A percentile compares a stretch with the other conserved stretches of the same genome.
Conservation (phyloP, 2,329 filamentous ascomycete genomes). For the Furcasterigmium sp. region DNA sequence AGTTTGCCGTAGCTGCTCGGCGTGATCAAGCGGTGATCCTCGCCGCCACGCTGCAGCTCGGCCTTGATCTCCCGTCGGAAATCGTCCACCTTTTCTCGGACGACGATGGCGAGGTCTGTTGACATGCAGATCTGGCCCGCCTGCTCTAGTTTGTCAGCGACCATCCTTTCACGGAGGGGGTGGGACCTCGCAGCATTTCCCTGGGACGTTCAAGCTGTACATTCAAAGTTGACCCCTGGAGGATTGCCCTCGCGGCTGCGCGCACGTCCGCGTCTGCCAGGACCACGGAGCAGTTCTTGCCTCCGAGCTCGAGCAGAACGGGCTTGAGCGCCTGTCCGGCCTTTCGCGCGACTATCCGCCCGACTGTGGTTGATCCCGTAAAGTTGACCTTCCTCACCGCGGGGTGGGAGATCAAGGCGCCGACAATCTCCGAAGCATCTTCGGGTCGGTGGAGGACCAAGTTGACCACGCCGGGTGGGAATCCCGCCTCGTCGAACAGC, state of each 20-base stretch:
- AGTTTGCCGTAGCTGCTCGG: conserved; percentile 15
- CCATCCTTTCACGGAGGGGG: too few species aligned
- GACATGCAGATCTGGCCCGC: conserved; percentile 56
- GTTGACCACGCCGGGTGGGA: conserved; percentile 69
- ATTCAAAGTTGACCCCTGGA: conserved; percentile 53
- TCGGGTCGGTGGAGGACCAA: conserved; percentile 54
- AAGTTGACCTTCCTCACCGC: conserved; percentile 71
- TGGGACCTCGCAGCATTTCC: too few species aligned
- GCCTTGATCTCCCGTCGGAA: conserved; percentile 44
- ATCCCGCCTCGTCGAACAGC: conserved; percentile 63
- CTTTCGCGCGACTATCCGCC: conserved; percentile 57
- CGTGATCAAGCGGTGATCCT: too few species aligned
- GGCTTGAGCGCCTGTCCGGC: conserved; percentile 62
- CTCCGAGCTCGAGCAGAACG: conserved; percentile 55
- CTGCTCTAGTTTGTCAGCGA: too few species aligned
- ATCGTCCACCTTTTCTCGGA: conserved; percentile 51
- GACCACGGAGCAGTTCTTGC: conserved; percentile 54
- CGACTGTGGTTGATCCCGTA: conserved; percentile 68
- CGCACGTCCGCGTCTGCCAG: conserved; percentile 57
- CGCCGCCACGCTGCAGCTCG: too few species aligned
- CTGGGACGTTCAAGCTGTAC: too few species aligned
- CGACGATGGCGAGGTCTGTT: conserved; percentile 49
- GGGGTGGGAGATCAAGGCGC: too few species aligned
- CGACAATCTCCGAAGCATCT: conserved; percentile 55
- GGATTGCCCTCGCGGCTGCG: conserved; percentile 51